phyloP scores from a whole-genome alignment of 75 land plant genomes.

The Picea sitchensis region DNA sequence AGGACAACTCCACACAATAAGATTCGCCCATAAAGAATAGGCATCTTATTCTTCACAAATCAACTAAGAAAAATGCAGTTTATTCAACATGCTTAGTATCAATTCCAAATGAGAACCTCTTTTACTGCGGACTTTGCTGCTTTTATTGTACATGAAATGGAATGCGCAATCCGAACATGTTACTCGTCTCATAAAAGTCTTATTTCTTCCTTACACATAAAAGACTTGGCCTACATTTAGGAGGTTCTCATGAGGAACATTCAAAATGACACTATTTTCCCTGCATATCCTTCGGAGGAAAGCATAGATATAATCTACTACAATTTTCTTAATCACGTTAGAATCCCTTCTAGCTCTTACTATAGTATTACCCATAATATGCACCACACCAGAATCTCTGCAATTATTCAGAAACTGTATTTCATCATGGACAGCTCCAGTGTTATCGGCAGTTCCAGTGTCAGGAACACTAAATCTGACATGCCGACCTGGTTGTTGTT shows the following conservation, averaged over 20 bases:
- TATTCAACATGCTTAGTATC: no score
- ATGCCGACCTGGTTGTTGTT: neutral
- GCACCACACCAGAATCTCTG: conserved; percentile 73
- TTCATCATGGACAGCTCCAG: conserved; percentile 42
- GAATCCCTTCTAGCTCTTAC: conserved; percentile 65
- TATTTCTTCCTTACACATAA: conserved; percentile 38
- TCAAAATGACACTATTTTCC: conserved; percentile 68
- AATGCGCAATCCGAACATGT: neutral
- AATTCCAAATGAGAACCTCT: no score
- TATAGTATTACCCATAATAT: conserved; percentile 78
- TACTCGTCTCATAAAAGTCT: neutral
- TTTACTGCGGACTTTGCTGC: neutral
- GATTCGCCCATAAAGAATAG: no score
- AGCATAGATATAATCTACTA: conserved; percentile 67
- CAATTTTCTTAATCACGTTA: conserved; percentile 48
- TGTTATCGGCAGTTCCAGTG: conserved; percentile 21
- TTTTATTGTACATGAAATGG: neutral
- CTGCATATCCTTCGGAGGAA: conserved; percentile 75
- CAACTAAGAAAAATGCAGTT: no score
- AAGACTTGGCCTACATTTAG: conserved; percentile 78
- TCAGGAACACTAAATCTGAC: conserved; percentile 10
- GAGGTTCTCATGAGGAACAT: conserved; percentile 81
- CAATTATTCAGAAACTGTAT: conserved; percentile 48
- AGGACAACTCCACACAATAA: no score
- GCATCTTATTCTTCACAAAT: no score